Evolutionary conservation across 345 rosid genomes (phyloP), one percentile per base, ranked within the genome.

Genomic region (Turnera subulata): DNA sequence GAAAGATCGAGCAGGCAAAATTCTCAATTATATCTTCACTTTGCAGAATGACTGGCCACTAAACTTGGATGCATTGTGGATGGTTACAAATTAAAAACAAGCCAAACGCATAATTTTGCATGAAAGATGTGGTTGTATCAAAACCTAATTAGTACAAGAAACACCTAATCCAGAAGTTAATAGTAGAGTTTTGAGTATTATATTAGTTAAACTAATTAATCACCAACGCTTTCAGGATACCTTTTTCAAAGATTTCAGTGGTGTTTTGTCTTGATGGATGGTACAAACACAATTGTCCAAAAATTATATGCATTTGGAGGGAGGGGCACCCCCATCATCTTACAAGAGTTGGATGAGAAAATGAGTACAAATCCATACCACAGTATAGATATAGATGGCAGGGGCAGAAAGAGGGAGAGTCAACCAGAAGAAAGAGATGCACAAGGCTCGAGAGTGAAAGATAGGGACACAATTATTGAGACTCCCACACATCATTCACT

Each of bases 391-490:
- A 29, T 3, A 29, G 35, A n/a, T n/a, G 35, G 55, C 37, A 51
- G 45, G 37, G 25, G 14, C 19, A 26, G 19, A 19, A 50, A 39
- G 56, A 33, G 48, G 48, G 13, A 37, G 70, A 63, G 79, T 65
- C 80, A 78, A 75, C 62, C n/a, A 40, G 70, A 74, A 74, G 78
- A 63, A 58, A 13, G 19, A 26, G 5, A 53, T 5, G 86, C 88
- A 63, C 88, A 75, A 74, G 88, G 88, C 92, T 85, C 92, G 88
- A 84, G 91, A 74, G 71, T 65, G 77, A 77, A 72, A 67, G 60
- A 73, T 50, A 63, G 65, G 46, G 78, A 59, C 75, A 64, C 69
- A 62, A 70, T 78, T 73, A 80, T 84, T 72, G 77, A 70, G 71
- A 64, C 65, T 55, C 58, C 38, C 65, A 54, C 70, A 67, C 62